These are phyloP conservation scores for Raddia guianensis DNA, from an alignment of 176 grass and related monocot genomes.

Conservation along the genomic window DNA sequence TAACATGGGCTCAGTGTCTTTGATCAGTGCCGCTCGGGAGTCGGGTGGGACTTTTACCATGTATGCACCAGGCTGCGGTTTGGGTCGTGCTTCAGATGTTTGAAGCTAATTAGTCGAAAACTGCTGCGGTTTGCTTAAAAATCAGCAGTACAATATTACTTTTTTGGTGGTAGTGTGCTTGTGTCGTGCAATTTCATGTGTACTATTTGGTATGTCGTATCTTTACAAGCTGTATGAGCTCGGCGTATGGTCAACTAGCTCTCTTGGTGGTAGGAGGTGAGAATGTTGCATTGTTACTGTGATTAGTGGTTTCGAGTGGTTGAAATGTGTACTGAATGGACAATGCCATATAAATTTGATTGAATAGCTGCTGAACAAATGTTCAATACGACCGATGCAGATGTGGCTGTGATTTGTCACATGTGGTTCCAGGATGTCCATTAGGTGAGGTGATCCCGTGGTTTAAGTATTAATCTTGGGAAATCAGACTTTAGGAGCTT, in stretches of 20 bases:
- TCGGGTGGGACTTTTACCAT: background rate
- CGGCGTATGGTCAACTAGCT: background rate
- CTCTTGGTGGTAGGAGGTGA: background rate
- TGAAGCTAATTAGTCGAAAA: background rate
- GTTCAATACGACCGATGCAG: background rate
- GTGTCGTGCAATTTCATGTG: background rate
- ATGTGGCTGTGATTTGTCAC: background rate
- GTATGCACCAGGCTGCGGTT: background rate
- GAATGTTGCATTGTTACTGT: constrained; percentile 6
- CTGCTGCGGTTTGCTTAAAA: background rate
- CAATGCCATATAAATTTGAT: background rate
- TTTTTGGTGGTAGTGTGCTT: background rate
- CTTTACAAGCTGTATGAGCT: background rate
- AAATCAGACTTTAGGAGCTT: background rate
- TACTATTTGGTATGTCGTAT: background rate
- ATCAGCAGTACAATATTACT: background rate
- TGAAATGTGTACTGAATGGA: background rate
- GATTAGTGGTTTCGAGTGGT: background rate
- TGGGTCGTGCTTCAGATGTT: background rate
- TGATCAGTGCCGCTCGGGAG: background rate
- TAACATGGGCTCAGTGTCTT: background rate
- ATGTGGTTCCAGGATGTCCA: background rate
- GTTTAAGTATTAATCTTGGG: background rate
- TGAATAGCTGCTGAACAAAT: background rate
- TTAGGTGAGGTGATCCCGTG: background rate